Evolutionary conservation across 1,284 basidiomycete species (phyloP).

Genomic region (Rhodofomes roseus): DNA sequence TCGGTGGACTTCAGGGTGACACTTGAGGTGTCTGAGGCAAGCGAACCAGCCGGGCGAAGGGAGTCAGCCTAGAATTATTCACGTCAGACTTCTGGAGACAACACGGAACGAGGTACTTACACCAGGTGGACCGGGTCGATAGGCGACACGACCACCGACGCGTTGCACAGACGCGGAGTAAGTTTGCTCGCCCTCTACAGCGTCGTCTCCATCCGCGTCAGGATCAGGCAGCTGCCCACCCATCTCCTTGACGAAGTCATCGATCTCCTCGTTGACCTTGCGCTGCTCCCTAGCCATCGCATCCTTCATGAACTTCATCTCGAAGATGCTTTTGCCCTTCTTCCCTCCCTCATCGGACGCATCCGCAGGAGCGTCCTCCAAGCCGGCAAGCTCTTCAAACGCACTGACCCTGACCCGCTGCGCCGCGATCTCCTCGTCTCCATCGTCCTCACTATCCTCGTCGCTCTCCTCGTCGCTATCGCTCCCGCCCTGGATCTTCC

Average conservation of each 20-base stretch:
- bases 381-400: slow-evolving; percentile 66
- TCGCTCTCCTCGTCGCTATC: slow-evolving; percentile 49
- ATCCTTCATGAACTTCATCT: slow-evolving; percentile 96
- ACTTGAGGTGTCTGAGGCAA: slow-evolving; percentile 64
- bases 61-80: neutral
- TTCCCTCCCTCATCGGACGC: slow-evolving; percentile 23
- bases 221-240: slow-evolving; percentile 34
- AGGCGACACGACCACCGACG: slow-evolving; percentile 56
- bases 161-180: slow-evolving; percentile 40
- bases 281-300: slow-evolving; percentile 69
- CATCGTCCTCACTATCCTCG: slow-evolving; percentile 40
- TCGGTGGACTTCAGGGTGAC: slow-evolving; percentile 64
- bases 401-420: slow-evolving; percentile 58
- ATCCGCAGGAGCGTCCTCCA: slow-evolving; percentile 33
- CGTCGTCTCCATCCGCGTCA: slow-evolving; percentile 34
- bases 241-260: slow-evolving; percentile 71
- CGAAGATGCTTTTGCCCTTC: slow-evolving; percentile 69
- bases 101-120: slow-evolving; percentile 13
- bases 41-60: slow-evolving; percentile 37
- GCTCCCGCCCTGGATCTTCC: slow-evolving; percentile 51
- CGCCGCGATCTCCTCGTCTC: slow-evolving; percentile 41
- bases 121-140: slow-evolving; percentile 46
- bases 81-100: neutral
- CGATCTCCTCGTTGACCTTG: slow-evolving; percentile 56
- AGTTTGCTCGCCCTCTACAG: slow-evolving; percentile 28